Percentiles rank a stretch among this genome's conserved stretches.
phyloP scores from a whole-genome alignment of 1,284 basidiomycete species.

The Leccinum variabile region DNA sequence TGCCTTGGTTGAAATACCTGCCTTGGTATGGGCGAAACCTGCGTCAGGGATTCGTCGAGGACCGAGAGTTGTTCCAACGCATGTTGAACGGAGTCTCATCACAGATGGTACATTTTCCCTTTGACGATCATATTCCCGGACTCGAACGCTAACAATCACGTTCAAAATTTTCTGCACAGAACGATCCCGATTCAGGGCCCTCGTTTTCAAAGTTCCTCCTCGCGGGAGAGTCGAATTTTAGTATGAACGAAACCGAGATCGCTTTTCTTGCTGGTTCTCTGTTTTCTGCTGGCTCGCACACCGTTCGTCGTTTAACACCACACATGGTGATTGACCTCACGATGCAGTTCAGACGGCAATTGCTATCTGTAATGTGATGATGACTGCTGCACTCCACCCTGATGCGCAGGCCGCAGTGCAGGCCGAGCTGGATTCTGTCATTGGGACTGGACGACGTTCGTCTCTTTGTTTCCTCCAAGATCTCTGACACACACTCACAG shows the following conservation, averaged over 20 bases:
- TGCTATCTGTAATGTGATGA: not conserved
- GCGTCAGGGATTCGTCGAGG: not conserved
- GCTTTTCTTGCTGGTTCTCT: slow-evolving; percentile 10
- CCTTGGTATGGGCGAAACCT: not conserved
- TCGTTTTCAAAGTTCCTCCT: slow-evolving; percentile 18
- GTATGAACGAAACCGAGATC: slow-evolving; percentile 14
- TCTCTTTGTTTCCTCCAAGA: not conserved
- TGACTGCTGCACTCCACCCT: slow-evolving; percentile 4
- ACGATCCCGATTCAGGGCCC: not conserved
- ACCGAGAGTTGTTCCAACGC: not conserved
- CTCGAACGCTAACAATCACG: not conserved
- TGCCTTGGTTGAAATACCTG: not conserved
- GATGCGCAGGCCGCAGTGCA: slow-evolving; percentile 14
- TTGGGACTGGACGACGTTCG: slow-evolving; percentile 1
- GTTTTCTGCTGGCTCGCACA: slow-evolving; percentile 6
- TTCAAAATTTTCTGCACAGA: not conserved
- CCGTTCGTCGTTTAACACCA: slow-evolving; percentile 3
- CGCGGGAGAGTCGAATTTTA: not conserved
- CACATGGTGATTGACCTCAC: not conserved
- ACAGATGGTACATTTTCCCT: not conserved
- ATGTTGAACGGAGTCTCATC: not conserved
- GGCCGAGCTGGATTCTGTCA: slow-evolving; percentile 13
- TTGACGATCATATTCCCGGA: not conserved
- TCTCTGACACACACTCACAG: not conserved
- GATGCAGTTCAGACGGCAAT: not conserved